phyloP scores from a whole-genome alignment of 805 yeast genomes.

The Wickerhamiella allomyrinae region DNA sequence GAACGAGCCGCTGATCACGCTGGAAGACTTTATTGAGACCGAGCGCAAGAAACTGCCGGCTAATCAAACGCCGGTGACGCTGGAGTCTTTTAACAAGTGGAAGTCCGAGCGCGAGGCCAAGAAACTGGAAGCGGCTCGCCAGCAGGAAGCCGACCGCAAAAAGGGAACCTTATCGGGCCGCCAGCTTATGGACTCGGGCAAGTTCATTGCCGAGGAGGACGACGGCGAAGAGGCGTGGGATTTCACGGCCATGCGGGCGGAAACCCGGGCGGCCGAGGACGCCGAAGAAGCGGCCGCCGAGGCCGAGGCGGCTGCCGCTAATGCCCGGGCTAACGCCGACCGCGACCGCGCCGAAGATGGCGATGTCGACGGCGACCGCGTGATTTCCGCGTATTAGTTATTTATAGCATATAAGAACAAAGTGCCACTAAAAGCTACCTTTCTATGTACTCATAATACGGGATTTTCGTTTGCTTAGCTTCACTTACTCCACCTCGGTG shows the following conservation, averaged over 20 bases:
- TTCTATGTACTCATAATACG: no score
- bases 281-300: slow-evolving; percentile 6
- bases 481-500: neutral
- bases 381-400: neutral
- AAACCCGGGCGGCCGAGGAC: slow-evolving; percentile 18
- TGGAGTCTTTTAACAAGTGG: slow-evolving; percentile 72
- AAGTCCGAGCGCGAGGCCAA: slow-evolving; percentile 51
- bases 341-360: no score
- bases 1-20: slow-evolving; percentile 73
- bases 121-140: slow-evolving; percentile 29
- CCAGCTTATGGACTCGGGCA: slow-evolving; percentile 29
- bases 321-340: neutral
- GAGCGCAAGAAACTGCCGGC: slow-evolving; percentile 77
- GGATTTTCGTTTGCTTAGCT: no score
- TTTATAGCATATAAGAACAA: neutral
- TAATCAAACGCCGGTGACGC: slow-evolving; percentile 68
- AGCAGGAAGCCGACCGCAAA: slow-evolving; percentile 32
- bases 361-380: no score
- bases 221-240: slow-evolving; percentile 27
- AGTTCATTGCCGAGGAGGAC: slow-evolving; percentile 20
- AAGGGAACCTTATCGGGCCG: slow-evolving; percentile 21
- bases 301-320: neutral
- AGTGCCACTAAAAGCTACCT: no score
- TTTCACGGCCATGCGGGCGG: slow-evolving; percentile 24
- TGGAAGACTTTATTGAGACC: slow-evolving; percentile 90